Evolutionary conservation across 768 basidiomycete genomes (phyloP), one percentile per base, ranked within the genome.

Genomic region (Tulasnella sp.): DNA sequence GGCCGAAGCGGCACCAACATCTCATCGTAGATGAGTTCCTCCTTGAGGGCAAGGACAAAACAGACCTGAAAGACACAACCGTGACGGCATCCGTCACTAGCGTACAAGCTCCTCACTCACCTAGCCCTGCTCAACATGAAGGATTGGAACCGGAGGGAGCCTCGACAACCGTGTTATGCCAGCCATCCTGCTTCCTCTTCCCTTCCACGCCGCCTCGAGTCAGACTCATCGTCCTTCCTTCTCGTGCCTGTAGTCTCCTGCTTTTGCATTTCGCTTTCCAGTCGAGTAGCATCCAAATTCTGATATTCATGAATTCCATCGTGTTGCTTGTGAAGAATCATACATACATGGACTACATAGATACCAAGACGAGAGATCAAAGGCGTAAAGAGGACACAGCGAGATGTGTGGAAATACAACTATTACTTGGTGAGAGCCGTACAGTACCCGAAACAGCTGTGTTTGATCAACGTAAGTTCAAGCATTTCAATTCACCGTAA

Each of bases 21-120:
- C 76, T 44, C 76, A 50, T 60, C 24, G 50, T 24, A 16, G 76
- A 77, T 31, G 60, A 77, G 48, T 77, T 77, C 48, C 24, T n/a
- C 48, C 5, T 77, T 37, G 40, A 77, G 76, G 54, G 76, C 31
- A 40, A n/a, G 34, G 5, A 60, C n/a, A n/a, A 77, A 28, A 5
- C 9, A 20, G 76, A 77, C 48, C 34, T 58, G 46, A 24, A 60
- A 12, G 42, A 77, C 48, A 4, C 48, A 8, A 14, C 40, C 6
- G 44, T 48, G 44, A 37, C 46, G 44, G 42, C 76, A 14, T 77
- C 76, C 41, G 7, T 48, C n/a, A 24, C 44, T 14, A 37, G 44
- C 48, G 48, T 24, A 50, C 50, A 50, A 18, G 46, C 76, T 31
- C 76, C 76, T 24, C 76, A 44, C 46, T 44, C 42, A 48, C 50